phyloP scores from a whole-genome alignment of 2,329 filamentous ascomycete species.

The Lecanicillium sp. region DNA sequence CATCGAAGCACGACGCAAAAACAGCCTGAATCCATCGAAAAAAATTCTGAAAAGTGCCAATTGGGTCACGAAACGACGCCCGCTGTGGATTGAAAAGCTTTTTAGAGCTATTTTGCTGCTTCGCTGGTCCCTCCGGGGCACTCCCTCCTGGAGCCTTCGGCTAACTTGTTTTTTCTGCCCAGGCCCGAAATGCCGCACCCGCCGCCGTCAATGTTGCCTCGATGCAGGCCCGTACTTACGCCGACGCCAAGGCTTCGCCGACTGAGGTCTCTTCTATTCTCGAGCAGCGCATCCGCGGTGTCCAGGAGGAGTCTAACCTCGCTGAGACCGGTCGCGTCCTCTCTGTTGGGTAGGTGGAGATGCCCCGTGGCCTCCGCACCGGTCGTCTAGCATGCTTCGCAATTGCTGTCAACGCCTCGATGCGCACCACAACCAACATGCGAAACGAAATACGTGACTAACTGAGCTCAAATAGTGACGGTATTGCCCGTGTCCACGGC shows the following conservation, averaged over 20 bases:
- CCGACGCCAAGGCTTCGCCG: conserved; percentile 89
- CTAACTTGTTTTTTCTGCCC: conserved; percentile 47
- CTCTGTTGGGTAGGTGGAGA: conserved; percentile 83
- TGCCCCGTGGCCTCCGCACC: not conserved
- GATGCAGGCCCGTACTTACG: conserved; percentile 78
- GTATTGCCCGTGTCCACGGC: conserved; percentile 99
- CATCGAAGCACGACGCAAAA: conserved; percentile 35
- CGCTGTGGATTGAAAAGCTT: conserved; percentile 16
- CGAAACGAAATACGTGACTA: not conserved
- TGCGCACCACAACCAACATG: not conserved
- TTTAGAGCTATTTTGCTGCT: conserved; percentile 27
- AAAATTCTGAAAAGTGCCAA: conserved; percentile 25
- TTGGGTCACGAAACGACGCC: conserved; percentile 19
- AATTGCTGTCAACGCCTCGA: not conserved
- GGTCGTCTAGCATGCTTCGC: not conserved
- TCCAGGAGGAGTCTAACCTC: conserved; percentile 91
- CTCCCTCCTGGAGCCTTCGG: conserved; percentile 38
- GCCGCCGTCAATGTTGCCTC: conserved; percentile 63
- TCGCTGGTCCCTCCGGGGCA: conserved; percentile 17
- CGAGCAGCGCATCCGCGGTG: conserved; percentile 97
- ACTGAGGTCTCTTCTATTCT: conserved; percentile 99
- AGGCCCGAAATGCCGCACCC: conserved; percentile 84
- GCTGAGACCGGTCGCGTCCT: conserved; percentile 98
- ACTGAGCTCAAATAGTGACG: conserved; percentile 62
- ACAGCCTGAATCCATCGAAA: conserved; percentile 22